These are phyloP conservation scores for Crithidia expoeki DNA, from an alignment of 208 protist species.

Conservation along the genomic window DNA sequence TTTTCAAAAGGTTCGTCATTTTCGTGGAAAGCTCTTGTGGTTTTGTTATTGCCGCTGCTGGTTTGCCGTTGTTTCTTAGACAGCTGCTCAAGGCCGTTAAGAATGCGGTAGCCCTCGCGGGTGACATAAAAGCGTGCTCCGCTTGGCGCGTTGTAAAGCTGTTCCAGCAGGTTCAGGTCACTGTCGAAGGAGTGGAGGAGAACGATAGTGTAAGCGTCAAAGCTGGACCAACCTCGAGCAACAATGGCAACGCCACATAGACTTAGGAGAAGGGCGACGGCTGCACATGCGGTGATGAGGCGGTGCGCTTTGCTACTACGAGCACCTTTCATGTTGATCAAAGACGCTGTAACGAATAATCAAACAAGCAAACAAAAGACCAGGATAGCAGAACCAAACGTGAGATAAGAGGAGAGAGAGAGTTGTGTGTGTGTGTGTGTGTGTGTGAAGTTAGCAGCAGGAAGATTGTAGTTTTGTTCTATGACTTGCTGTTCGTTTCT, in stretches of 20 bases:
- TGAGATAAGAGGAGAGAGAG: too few relatives aligned
- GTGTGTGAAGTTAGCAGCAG: too few relatives aligned
- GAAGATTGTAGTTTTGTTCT: too few relatives aligned
- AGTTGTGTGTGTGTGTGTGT: too few relatives aligned
- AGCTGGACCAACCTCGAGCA: constrained; percentile 36
- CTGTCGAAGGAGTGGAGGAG: constrained; percentile 42
- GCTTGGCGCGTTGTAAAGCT: constrained; percentile 53
- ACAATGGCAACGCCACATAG: background rate
- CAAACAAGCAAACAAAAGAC: background rate
- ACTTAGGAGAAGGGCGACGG: background rate
- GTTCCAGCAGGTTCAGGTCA: constrained; percentile 33
- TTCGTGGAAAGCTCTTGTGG: background rate
- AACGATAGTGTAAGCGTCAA: constrained; percentile 50
- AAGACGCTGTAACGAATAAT: background rate
- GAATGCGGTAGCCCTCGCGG: constrained; percentile 32
- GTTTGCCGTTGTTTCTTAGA: background rate
- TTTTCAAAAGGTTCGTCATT: background rate
- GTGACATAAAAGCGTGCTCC: constrained; percentile 33
- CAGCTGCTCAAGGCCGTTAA: background rate
- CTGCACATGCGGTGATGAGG: background rate
- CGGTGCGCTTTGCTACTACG: background rate
- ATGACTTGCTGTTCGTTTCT: too few relatives aligned
- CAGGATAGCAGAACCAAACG: too few relatives aligned
- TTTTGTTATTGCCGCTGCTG: background rate
- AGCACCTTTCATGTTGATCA: background rate